These are phyloP conservation scores for Puccinellia tenuiflora DNA, from an alignment of 176 grass and related monocot genomes.

Conservation along the genomic window DNA sequence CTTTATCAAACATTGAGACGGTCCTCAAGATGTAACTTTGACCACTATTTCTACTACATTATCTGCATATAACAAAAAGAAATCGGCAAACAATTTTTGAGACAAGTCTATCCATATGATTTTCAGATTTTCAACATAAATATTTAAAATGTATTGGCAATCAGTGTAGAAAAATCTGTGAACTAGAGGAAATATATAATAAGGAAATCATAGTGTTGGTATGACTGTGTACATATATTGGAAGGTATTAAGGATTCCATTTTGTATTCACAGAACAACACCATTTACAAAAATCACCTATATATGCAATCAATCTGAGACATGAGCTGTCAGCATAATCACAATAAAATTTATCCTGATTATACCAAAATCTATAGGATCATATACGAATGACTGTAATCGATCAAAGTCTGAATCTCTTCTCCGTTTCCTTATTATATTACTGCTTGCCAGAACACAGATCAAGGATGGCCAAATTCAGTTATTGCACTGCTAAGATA, in stretches of 20 bases:
- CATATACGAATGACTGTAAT: neutral
- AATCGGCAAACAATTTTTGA: neutral
- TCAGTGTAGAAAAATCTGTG: neutral
- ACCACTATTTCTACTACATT: neutral
- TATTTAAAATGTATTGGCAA: neutral
- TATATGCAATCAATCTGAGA: neutral
- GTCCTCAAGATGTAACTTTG: neutral
- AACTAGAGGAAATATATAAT: neutral
- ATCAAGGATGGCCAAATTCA: neutral
- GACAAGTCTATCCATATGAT: neutral
- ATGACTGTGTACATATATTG: neutral
- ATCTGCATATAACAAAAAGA: no score
- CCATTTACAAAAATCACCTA: neutral
- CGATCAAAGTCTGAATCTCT: neutral
- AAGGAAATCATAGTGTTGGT: neutral
- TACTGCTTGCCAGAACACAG: conserved; percentile 2
- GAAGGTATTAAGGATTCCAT: neutral
- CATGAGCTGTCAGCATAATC: conserved; percentile 1
- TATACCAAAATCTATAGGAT: neutral
- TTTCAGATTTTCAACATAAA: neutral
- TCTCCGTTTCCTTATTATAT: conserved; percentile 2
- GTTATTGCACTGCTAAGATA: neutral
- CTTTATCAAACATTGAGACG: neutral
- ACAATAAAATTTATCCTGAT: conserved; percentile 6
- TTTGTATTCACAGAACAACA: neutral